A percentile compares a stretch with the other conserved stretches of the same genome.
phyloP scores from a whole-genome alignment of 2,329 filamentous ascomycete species.

The Gnomoniopsis sp. region DNA sequence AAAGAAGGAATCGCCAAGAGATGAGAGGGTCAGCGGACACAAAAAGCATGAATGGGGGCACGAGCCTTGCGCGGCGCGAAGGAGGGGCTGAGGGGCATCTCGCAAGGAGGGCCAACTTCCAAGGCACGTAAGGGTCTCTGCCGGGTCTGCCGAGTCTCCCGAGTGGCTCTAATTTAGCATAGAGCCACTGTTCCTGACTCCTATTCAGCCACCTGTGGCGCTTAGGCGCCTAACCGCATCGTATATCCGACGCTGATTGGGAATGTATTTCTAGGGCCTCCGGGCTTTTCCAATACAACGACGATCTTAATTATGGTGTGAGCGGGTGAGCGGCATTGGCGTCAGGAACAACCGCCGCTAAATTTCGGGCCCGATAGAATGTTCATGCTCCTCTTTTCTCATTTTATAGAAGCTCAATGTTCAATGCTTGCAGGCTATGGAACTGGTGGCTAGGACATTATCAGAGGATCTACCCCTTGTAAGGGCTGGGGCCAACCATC shows the following conservation, averaged over 20 bases:
- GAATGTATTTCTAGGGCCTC: background rate
- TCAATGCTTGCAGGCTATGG: background rate
- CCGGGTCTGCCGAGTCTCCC: background rate
- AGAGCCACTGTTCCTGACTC: conserved; percentile 1
- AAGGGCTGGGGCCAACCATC: conserved; percentile 80
- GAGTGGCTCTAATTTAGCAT: background rate
- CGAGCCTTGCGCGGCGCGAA: background rate
- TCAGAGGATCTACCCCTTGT: conserved; percentile 42
- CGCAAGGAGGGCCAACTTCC: background rate
- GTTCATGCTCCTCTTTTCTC: background rate
- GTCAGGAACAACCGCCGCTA: background rate
- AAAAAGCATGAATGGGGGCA: background rate
- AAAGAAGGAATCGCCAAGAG: background rate
- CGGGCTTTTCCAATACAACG: background rate
- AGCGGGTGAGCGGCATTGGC: background rate
- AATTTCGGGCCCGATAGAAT: background rate
- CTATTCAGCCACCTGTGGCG: conserved; percentile 3
- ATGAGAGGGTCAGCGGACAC: background rate
- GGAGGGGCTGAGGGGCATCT: background rate
- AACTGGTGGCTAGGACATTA: background rate
- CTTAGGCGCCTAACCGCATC: background rate
- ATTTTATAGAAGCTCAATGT: background rate
- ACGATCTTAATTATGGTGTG: background rate
- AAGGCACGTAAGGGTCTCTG: no score
- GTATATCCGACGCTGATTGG: conserved; percentile 1